phyloP scores from a whole-genome alignment of 352 stramenopile genomes.

The Phytophthora cactorum region DNA sequence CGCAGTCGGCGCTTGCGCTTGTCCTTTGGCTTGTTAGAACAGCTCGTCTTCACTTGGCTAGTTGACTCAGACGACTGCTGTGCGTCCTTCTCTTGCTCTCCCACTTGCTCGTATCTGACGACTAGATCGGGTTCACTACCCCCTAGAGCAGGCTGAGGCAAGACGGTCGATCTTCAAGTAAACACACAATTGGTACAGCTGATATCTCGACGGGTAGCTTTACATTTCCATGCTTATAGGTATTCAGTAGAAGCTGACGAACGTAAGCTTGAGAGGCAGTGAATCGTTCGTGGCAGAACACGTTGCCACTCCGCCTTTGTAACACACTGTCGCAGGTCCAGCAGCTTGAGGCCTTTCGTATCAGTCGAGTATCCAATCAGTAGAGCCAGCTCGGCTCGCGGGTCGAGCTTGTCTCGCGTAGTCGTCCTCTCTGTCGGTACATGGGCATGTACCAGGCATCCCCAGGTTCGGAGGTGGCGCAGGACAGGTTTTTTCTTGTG shows the following conservation, averaged over 20 bases:
- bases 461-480: constrained; percentile 11
- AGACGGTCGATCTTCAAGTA: background rate
- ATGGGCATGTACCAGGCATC: constrained; percentile 21
- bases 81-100: background rate
- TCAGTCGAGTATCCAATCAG: constrained; percentile 10
- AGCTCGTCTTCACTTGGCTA: background rate
- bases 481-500: constrained; percentile 15
- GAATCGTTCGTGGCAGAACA: constrained; percentile 14
- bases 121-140: background rate
- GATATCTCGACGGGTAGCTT: constrained; percentile 8
- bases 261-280: constrained; percentile 6
- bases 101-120: background rate
- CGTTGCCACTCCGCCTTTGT: constrained; percentile 14
- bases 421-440: constrained; percentile 6
- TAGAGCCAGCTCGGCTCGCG: constrained; percentile 4
- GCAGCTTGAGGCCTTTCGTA: constrained; percentile 26
- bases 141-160: background rate
- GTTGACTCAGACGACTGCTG: background rate
- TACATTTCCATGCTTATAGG: background rate
- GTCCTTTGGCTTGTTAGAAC: background rate
- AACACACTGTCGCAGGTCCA: constrained; percentile 18
- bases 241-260: constrained; percentile 12
- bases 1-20: background rate
- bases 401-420: constrained; percentile 15
- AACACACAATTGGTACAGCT: constrained; percentile 6